These are phyloP conservation scores for Pyricularia sp. DNA, from an alignment of 2,329 filamentous ascomycete genomes.

Conservation along the genomic window DNA sequence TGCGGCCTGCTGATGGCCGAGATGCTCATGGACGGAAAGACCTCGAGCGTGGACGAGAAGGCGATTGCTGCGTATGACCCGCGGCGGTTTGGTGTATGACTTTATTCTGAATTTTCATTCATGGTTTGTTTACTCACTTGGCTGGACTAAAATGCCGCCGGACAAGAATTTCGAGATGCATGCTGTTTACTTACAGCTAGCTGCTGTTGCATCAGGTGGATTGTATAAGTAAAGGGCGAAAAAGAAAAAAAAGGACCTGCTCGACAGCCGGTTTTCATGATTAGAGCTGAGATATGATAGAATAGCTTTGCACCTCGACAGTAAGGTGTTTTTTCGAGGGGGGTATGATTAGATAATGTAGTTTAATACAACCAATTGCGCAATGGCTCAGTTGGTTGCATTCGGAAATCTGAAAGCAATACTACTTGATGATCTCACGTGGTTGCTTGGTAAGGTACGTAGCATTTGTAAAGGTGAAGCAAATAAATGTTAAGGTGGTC, in stretches of 20 bases:
- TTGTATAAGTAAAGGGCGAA: background rate
- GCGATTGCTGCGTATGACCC: constrained; percentile 57
- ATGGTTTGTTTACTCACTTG: background rate
- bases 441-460: background rate
- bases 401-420: background rate
- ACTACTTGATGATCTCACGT: background rate
- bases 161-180: too few species aligned
- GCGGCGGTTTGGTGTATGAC: constrained; percentile 26
- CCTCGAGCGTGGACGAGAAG: constrained; percentile 51
- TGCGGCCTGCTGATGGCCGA: constrained; percentile 78
- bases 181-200: too few species aligned
- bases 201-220: background rate
- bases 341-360: background rate
- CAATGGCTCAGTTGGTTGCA: background rate
- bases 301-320: background rate
- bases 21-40: constrained; percentile 63
- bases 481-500: background rate
- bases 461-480: too few species aligned
- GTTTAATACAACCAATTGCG: background rate
- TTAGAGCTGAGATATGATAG: background rate
- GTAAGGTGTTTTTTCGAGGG: background rate
- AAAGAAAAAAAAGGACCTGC: background rate
- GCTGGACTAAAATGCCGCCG: background rate
- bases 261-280: background rate
- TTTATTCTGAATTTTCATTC: background rate